Base-by-base conservation (phyloP, 805 yeast genomes). In the Tetrapisispora nanseiensis region DNA sequence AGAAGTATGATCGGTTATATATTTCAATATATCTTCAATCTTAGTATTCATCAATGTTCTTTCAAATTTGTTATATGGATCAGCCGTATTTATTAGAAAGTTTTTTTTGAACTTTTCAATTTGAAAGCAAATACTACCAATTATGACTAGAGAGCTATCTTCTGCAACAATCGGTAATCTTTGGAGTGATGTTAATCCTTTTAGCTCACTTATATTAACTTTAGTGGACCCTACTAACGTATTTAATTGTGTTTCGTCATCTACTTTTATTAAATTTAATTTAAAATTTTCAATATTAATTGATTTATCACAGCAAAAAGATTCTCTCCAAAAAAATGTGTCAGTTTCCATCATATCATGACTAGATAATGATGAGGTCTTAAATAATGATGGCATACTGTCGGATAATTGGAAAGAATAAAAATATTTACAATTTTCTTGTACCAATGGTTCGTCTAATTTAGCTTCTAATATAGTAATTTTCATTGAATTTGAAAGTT, bases 41-140 rank as follows among this genome's bases (percentile, higher is more conserved):
- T 23, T 15, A 4, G 21, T 35, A 26, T 26, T 29, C 5, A 63
- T 46, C 6, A 86, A 63, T 74, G 80, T 75, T 15, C 69, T 72
- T 47, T 82, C 86, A 37, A 90, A 65, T 10, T 75, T 68, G 32
- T 70, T 69, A 56, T 82, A 90, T 47, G 74, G 72, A 6, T 65
- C 59, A 1, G 80, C 75, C 0, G 86, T 74, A 24, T 29, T 50
- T 71, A 75, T 19, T 11, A 37, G 8, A 20, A 37, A 28, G 20
- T 21, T 29, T 12, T 16, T 35, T 18, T 35, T 35, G 7, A 26
- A 24, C 10, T 23, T 15, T 19, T 35, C 30, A 9, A 35, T 18
- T 26, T 35, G 30, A 11, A 35, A 35, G 26, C 38, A 35, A 24
- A 35, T 18, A 12, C 26, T 24, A 24, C 38, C 38, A 15, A 35